These are phyloP conservation scores for Penicillium chermesinum DNA, from an alignment of 495 filamentous ascomycete species.

Conservation along the genomic window DNA sequence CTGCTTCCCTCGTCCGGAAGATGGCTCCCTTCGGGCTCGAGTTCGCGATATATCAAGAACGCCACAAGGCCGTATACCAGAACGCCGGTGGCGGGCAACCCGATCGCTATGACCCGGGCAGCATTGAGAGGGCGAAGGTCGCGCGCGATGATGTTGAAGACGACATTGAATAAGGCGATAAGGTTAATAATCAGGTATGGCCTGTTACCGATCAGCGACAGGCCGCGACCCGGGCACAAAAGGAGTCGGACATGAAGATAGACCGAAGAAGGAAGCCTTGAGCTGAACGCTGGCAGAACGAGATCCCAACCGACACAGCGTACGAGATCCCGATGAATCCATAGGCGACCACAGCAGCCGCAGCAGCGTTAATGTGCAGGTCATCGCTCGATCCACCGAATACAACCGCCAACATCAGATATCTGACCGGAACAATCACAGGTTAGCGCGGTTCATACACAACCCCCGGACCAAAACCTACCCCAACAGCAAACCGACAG, in stretches of 20 bases:
- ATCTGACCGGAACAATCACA: too few relatives aligned
- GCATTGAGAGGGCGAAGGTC: constrained; percentile 20
- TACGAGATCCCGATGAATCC: constrained; percentile 26
- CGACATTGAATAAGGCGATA: constrained; percentile 28
- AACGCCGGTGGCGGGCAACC: constrained; percentile 21
- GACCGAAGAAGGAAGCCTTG: constrained; percentile 24
- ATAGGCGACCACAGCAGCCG: constrained; percentile 15
- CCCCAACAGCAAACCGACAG: too few relatives aligned
- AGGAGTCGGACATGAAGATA: constrained; percentile 21
- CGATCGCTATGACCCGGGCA: constrained; percentile 19
- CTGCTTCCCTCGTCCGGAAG: constrained; percentile 6
- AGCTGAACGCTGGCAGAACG: constrained; percentile 18
- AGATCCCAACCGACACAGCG: constrained; percentile 18
- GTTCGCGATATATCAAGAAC: constrained; percentile 21
- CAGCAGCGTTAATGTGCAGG: constrained; percentile 12
- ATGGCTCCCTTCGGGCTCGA: constrained; percentile 2
- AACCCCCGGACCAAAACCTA: too few relatives aligned
- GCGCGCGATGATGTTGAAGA: constrained; percentile 30
- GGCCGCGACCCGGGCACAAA: not conserved
- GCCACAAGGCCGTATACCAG: constrained; percentile 25
- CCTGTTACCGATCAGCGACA: constrained; percentile 11
- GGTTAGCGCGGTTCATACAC: too few relatives aligned
- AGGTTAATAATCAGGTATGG: constrained; percentile 26
- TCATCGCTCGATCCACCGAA: constrained; percentile 15
- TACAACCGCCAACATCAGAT: constrained; percentile 27